Evolutionary conservation across 345 rosid genomes (phyloP), one percentile per base, ranked within the genome.

Genomic region (Bruguiera sexangula): DNA sequence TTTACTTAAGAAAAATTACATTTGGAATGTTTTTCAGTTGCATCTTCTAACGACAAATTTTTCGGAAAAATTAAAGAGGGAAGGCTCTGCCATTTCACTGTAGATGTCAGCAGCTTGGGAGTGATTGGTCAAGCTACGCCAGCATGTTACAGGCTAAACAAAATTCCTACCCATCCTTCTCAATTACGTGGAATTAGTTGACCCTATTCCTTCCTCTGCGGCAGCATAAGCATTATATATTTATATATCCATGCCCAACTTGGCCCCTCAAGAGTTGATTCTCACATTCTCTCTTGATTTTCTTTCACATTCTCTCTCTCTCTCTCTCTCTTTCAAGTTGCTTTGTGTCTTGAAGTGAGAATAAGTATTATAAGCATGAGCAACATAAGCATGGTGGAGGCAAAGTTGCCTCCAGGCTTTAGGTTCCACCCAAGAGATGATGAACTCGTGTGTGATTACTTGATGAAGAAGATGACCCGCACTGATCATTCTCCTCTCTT

Each of bases 381-480:
- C 72, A 74, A 39, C 64, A 68, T 74, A 62, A 68, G 77, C 63
- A 43, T 30, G 61, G 72, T 74, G 55, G 77, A 74, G 82, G 83
- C 92, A 32, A 77, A 78, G 70, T 60, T 93, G 79, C 95, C 98
- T 0, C 92, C 97, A 0, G 98, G 98, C n/a, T 93, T 91, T 63
- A 79, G 98, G 72, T 93, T 93, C 70, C 93, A 93, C 65, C 98
- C 98, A 1, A 80, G 73, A 71, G 98, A 93, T 59, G 98, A 93
- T 48, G 98, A 93, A 63, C 94, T 93, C 39, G 89, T 94, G 10
- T 89, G 95, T 55, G 96, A 94, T 69, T 94, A 91, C 82, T 81
- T 94, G 83, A 78, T 87, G 83, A 81, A 62, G 71, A 83, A 85
- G 82, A 73, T 82, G 3, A 58, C 76, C 67, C 68, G 61, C 39